Conservation (phyloP, 1,139 yeast species). For the Nakaseomyces kungkrabaensis region DNA sequence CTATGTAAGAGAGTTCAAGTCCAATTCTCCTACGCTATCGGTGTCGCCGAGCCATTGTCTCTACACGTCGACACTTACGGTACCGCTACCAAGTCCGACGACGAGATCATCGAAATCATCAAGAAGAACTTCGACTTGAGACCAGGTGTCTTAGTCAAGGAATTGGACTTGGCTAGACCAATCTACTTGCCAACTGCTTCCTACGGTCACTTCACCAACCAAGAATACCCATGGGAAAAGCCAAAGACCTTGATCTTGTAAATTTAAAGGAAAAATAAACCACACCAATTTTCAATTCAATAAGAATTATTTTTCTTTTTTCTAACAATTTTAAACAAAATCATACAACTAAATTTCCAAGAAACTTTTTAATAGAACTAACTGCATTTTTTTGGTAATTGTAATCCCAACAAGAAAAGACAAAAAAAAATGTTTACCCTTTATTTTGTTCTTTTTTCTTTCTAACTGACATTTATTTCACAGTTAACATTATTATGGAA, state of each 20-base stretch:
- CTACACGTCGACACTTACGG: constrained; percentile 95
- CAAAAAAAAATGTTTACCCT: background rate
- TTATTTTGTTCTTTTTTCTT: background rate
- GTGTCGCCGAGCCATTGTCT: constrained; percentile 98
- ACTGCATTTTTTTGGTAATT: background rate
- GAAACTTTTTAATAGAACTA: background rate
- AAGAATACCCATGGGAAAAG: constrained; percentile 94
- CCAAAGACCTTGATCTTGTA: constrained; percentile 78
- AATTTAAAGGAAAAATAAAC: constrained; percentile 11
- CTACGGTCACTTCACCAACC: constrained; percentile 98
- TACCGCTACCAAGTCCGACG: constrained; percentile 78
- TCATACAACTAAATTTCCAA: background rate
- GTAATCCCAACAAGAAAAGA: background rate
- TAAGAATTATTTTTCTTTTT: too few relatives aligned
- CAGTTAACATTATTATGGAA: background rate
- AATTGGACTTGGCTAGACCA: constrained; percentile 93
- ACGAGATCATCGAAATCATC: constrained; percentile 80
- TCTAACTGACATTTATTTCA: background rate
- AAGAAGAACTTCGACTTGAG: constrained; percentile 91
- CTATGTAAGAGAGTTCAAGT: constrained; percentile 93
- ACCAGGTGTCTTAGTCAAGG: constrained; percentile 96
- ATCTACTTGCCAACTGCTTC: constrained; percentile 97
- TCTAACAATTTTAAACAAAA: background rate
- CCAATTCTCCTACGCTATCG: constrained; percentile 96
- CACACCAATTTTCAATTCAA: too few relatives aligned